Conservation (phyloP, 2,329 filamentous ascomycete species). For the Hirsutella thompsonii region DNA sequence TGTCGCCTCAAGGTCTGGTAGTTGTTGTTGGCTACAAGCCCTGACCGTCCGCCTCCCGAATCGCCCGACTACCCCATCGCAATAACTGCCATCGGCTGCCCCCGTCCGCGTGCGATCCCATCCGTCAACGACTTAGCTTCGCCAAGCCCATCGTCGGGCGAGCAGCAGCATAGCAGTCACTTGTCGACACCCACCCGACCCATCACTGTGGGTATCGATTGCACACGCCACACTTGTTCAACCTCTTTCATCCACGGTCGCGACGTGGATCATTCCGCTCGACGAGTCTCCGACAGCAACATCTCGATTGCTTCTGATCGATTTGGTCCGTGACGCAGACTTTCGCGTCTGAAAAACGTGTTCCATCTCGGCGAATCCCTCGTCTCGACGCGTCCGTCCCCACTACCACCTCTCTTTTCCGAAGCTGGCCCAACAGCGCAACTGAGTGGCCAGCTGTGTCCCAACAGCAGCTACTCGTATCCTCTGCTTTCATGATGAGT, state of each 20-base stretch:
- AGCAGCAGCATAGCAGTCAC: no score
- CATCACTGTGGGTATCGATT: no score
- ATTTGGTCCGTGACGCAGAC: no score
- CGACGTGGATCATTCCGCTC: no score
- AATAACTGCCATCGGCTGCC: neutral
- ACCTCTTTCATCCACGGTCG: no score
- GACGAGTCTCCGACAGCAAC: no score
- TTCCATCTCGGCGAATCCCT: neutral
- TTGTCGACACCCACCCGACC: no score
- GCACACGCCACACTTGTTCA: no score
- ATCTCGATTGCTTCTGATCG: neutral
- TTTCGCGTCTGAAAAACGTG: no score
- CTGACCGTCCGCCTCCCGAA: no score
- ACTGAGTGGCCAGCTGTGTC: slow-evolving; percentile 10
- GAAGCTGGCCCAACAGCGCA: slow-evolving; percentile 1
- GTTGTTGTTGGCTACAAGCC: neutral
- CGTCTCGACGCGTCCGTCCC: slow-evolving; percentile 1
- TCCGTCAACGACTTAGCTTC: neutral
- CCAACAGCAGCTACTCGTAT: slow-evolving; percentile 9
- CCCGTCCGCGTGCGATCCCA: neutral
- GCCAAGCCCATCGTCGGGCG: no score
- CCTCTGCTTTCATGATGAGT: slow-evolving; percentile 16
- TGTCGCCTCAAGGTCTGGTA: neutral
- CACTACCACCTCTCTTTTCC: slow-evolving; percentile 1
- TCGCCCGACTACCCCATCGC: no score